These are phyloP conservation scores for Ogataea allantospora DNA, from an alignment of 805 yeast genomes.

Conservation along the genomic window DNA sequence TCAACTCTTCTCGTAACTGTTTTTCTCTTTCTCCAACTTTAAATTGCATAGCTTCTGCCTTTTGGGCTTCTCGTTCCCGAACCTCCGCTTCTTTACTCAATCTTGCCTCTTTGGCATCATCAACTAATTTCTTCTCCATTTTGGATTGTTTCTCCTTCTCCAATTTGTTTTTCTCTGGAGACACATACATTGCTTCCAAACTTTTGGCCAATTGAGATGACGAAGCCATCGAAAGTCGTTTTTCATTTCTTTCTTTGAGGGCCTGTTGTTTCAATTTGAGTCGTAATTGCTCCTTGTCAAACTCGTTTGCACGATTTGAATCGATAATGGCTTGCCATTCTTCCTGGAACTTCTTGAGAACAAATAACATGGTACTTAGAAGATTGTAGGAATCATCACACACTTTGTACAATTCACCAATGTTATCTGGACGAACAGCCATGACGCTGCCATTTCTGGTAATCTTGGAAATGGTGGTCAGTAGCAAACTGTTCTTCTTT, in stretches of 20 bases:
- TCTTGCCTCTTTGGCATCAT: constrained; percentile 28
- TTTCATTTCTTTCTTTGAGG: constrained; percentile 21
- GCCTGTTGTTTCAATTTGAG: constrained; percentile 26
- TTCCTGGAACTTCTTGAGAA: constrained; percentile 38
- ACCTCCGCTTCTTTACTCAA: constrained; percentile 21
- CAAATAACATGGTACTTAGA: constrained; percentile 27
- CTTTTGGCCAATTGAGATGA: constrained; percentile 14
- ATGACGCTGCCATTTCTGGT: constrained; percentile 40
- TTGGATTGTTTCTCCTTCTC: constrained; percentile 28
- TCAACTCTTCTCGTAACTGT: constrained; percentile 20
- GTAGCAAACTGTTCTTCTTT: constrained; percentile 48
- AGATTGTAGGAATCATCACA: constrained; percentile 40
- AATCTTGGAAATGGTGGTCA: constrained; percentile 47
- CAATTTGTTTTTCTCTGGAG: constrained; percentile 25
- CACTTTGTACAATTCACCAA: constrained; percentile 42
- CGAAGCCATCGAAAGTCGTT: constrained; percentile 9
- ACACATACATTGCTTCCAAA: constrained; percentile 25
- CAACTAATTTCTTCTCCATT: constrained; percentile 23
- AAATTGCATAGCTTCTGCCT: constrained; percentile 14
- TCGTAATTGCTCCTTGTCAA: constrained; percentile 35
- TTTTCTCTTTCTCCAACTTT: constrained; percentile 26
- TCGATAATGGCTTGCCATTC: constrained; percentile 37
- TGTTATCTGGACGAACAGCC: constrained; percentile 36
- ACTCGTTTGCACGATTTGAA: constrained; percentile 40
- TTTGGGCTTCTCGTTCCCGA: constrained; percentile 15